Evolutionary conservation across 192 early-diverging fungal genomes (phyloP).

Genomic region (Rhizophagus sp.): DNA sequence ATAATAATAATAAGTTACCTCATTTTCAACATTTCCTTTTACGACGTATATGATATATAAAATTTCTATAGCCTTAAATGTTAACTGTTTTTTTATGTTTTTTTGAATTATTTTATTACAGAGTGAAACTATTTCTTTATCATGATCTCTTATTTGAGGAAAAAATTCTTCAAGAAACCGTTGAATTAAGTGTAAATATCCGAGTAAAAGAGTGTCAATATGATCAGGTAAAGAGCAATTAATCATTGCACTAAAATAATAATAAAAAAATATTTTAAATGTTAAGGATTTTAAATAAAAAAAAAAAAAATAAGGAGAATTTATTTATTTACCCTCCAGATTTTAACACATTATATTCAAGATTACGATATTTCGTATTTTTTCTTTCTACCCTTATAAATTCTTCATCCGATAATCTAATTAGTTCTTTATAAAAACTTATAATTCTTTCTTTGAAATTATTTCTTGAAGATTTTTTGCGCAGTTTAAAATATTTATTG

Average conservation of each 20-base stretch:
- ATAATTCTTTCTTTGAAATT: background rate
- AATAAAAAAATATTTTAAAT: too few species aligned
- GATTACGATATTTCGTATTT: background rate
- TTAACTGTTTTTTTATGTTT: background rate
- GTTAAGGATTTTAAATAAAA: too few species aligned
- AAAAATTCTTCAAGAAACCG: background rate
- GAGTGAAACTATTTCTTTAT: background rate
- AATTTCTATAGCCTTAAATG: background rate
- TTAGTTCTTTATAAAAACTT: background rate
- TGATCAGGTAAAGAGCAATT: slow-evolving; percentile 5
- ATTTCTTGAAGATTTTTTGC: background rate
- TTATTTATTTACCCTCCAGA: background rate
- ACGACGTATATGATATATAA: background rate
- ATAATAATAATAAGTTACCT: background rate
- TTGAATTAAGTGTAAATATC: slow-evolving; percentile 6
- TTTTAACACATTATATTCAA: background rate
- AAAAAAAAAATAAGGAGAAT: background rate
- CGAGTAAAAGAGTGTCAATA: slow-evolving; percentile 1
- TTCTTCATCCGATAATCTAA: background rate
- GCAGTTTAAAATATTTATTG: background rate
- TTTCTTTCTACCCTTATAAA: background rate
- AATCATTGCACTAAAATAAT: too few species aligned
- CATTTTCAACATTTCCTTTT: background rate
- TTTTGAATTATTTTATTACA: background rate
- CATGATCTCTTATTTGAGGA: background rate